Evolutionary conservation across 768 basidiomycete genomes (phyloP).

Genomic region (Phanerodontia chrysosporium): DNA sequence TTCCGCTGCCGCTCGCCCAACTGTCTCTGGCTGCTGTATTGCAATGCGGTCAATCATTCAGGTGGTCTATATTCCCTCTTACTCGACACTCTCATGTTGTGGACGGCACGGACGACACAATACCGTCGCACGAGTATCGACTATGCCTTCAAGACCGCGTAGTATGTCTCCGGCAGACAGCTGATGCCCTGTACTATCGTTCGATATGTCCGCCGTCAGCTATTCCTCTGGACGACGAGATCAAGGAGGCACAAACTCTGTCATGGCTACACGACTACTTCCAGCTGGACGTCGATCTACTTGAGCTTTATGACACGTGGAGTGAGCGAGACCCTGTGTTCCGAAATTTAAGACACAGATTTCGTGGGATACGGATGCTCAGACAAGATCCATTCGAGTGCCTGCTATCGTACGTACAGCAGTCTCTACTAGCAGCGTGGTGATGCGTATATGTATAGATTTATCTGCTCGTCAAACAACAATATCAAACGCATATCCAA

Average conservation of each 20-base stretch:
- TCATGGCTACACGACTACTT: constrained; percentile 85
- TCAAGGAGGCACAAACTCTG: constrained; percentile 60
- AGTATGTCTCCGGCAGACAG: constrained; percentile 74
- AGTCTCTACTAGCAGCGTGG: background rate
- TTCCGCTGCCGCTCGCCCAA: constrained; percentile 62
- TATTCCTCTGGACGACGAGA: constrained; percentile 28
- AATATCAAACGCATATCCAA: constrained; percentile 92
- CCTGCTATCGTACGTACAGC: constrained; percentile 73
- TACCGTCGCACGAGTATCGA: constrained; percentile 62
- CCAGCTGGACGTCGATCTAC: constrained; percentile 75
- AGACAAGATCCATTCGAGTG: constrained; percentile 97
- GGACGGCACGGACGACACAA: constrained; percentile 9
- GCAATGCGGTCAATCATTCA: constrained; percentile 82
- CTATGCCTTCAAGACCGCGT: constrained; percentile 80
- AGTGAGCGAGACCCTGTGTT: constrained; percentile 71
- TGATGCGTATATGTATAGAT: constrained; percentile 43
- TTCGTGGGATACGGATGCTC: constrained; percentile 80
- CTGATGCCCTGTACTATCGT: constrained; percentile 64
- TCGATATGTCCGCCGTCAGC: constrained; percentile 52
- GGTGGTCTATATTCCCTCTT: constrained; percentile 62
- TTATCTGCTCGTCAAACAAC: constrained; percentile 97
- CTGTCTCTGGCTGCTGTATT: constrained; percentile 75
- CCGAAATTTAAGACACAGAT: constrained; percentile 52
- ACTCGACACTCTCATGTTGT: no score
- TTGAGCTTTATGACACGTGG: constrained; percentile 75